Evolutionary conservation across 2,329 filamentous ascomycete species (phyloP), one percentile per base, ranked within the genome.

Genomic region (Aspergillus ibericus): DNA sequence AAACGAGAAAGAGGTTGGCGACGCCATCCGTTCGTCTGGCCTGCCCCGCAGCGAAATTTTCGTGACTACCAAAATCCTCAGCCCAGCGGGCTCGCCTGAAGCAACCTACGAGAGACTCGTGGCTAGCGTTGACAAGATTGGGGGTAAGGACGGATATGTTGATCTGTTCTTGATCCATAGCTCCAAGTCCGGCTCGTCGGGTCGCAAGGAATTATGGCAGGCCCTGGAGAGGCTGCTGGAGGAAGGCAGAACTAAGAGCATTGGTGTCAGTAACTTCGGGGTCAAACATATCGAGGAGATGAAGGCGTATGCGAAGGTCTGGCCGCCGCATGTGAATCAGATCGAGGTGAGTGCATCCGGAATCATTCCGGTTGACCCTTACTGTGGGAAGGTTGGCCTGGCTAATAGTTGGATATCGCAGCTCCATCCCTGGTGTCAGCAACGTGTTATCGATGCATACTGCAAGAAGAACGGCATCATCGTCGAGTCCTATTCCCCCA

Each of bases 231-330:
- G 77, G 69, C 72, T 88, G 40, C 77, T 85, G 59, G 75, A 79
- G 13, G 82, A 86, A 63, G 88, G 87, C 5, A 84, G 80, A 63
- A 81, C 84, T 42, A 85, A 81, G 73, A 82, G 81, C 36, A 90
- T 92, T 66, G 89, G 89, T 0, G 88, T 91, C 53, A 89, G 87
- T 71, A 92, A 92, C 68, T 92, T 84, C 66, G 86, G 87, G 2
- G 82, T 87, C 49, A 80, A 82, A 44, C 85, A 90, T 68, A 83
- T 92, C 22, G 84, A 91, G 68, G 86, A 89, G 72, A 80, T 91
- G 78, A 87, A 85, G 72, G 71, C 73, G 27, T 88, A 85, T 71
- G 87, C 87, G n/a, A 82, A 81, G 48, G 75, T 84, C 2, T 90
- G 83, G 82, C 88, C 88, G 50, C 89, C 88, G n/a, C 82, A 85